Evolutionary conservation across 2,329 filamentous ascomycete species (phyloP).

Genomic region (Aspergillus sp.): DNA sequence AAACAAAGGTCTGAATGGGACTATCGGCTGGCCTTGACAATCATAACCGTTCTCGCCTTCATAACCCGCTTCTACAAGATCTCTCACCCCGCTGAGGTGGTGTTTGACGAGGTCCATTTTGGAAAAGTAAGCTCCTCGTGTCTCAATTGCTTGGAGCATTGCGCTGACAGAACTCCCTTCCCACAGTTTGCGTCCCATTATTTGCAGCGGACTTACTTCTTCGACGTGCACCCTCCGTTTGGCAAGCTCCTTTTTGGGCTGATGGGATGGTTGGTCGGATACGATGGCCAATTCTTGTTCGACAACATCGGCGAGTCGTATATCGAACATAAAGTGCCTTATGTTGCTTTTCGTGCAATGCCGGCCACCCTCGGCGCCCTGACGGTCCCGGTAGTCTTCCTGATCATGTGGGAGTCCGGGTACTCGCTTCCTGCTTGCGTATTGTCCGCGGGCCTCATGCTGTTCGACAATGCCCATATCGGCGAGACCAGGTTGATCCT

Average conservation of each 20-base stretch:
- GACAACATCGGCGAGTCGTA: constrained; percentile 99
- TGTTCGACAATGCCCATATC: constrained; percentile 96
- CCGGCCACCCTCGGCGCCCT: constrained; percentile 85
- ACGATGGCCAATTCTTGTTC: constrained; percentile 94
- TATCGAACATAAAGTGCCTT: constrained; percentile 91
- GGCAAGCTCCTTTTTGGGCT: constrained; percentile 96
- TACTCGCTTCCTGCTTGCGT: constrained; percentile 92
- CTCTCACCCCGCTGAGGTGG: constrained; percentile 87
- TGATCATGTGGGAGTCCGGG: constrained; percentile 99
- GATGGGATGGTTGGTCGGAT: constrained; percentile 95
- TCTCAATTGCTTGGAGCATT: neutral
- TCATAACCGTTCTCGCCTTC: constrained; percentile 79
- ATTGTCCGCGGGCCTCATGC: constrained; percentile 71
- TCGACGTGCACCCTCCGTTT: constrained; percentile 97
- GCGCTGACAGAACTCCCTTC: constrained; percentile 9
- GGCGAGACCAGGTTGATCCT: constrained; percentile 92
- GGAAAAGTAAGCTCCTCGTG: constrained; percentile 64
- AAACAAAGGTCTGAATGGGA: constrained; percentile 57
- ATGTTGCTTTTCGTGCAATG: constrained; percentile 89
- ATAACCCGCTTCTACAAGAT: constrained; percentile 93
- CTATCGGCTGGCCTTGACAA: constrained; percentile 65
- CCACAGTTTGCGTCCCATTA: constrained; percentile 56
- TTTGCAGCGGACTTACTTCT: constrained; percentile 95
- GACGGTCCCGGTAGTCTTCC: constrained; percentile 85
- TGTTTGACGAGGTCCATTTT: constrained; percentile 98